Evolutionary conservation across 345 rosid genomes (phyloP), one percentile per base, ranked within the genome.

Genomic region (Eutrema yunnanense): DNA sequence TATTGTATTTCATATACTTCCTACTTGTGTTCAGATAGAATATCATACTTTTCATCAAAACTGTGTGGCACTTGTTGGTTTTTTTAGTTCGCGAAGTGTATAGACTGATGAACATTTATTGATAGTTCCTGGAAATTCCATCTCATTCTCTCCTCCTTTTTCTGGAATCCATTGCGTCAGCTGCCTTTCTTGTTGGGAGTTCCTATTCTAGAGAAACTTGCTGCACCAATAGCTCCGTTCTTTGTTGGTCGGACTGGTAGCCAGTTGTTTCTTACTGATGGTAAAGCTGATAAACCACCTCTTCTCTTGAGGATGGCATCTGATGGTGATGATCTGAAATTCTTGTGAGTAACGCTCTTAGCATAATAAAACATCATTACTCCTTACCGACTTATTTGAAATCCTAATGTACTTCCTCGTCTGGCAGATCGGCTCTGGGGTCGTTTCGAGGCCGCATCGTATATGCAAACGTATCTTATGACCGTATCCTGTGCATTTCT

Each of bases 381-480:
- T 60, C 8, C 68, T 8, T 19, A 56, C 30, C 13, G 6, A 42
- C 32, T 59, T 27, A 57, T 54, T 65, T 78, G 60, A 53, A 58
- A 44, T 57, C 71, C 33, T 71, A 29, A 55, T 55, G 36, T 37
- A 19, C 60, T 75, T 48, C 49, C 0, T 33, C 12, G 1, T 30
- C 47, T 73, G 76, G 67, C 83, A 95, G 97, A 68, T 89, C 93
- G 43, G 79, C 99, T 55, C 84, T 95, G 66, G 90, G 93, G 73
- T 85, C 89, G 30, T 94, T 94, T 81, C 82, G 81, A 74, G 76
- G 86, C 65, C 90, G 97, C 58, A 85, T 81, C 52, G 40, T 87
- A 34, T 94, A 94, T 72, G 98, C 97, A 51, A 94, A 94, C 62
- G 98, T 94, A 58, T 92, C 99, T 62, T 95, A 89, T 71, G 99